Evolutionary conservation across 805 yeast genomes (phyloP).

Genomic region (Ogataea chonburiensis): DNA sequence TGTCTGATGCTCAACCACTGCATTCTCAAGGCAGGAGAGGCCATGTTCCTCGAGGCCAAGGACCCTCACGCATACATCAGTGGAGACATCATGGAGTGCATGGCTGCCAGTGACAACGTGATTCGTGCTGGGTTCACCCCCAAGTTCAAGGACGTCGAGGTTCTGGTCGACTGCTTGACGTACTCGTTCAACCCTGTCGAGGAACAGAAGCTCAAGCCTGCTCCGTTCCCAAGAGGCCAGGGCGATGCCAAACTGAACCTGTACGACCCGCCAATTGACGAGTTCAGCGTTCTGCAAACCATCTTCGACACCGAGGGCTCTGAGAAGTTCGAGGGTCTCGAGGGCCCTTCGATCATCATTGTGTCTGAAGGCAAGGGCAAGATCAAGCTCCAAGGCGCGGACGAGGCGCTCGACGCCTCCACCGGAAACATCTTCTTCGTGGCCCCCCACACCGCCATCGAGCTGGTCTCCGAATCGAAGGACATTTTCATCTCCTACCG

Average conservation of each 20-base stretch:
- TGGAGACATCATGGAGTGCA: slow-evolving; percentile 98
- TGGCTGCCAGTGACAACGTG: slow-evolving; percentile 99
- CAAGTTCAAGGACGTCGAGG: slow-evolving; percentile 92
- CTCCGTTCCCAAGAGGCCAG: slow-evolving; percentile 55
- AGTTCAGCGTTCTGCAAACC: slow-evolving; percentile 89
- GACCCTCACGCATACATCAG: slow-evolving; percentile 97
- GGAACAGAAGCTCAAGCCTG: slow-evolving; percentile 81
- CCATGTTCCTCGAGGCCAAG: slow-evolving; percentile 93
- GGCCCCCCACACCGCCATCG: slow-evolving; percentile 71
- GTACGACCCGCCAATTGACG: slow-evolving; percentile 96
- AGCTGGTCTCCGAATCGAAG: slow-evolving; percentile 49
- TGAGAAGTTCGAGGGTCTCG: slow-evolving; percentile 58
- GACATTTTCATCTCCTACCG: slow-evolving; percentile 74
- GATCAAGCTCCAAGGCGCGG: slow-evolving; percentile 41
- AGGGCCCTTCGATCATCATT: slow-evolving; percentile 87
- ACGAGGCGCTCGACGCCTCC: slow-evolving; percentile 42
- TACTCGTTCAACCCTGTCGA: slow-evolving; percentile 86
- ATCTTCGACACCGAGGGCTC: slow-evolving; percentile 52
- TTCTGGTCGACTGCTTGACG: slow-evolving; percentile 86
- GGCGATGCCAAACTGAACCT: slow-evolving; percentile 68
- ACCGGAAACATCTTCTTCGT: slow-evolving; percentile 83
- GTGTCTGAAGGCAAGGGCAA: slow-evolving; percentile 79
- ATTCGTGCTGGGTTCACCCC: slow-evolving; percentile 99
- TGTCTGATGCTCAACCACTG: slow-evolving; percentile 90
- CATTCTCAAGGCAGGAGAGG: slow-evolving; percentile 81